Evolutionary conservation across 768 basidiomycete species (phyloP), one percentile per base, ranked within the genome.

Genomic region (Imleria badia): DNA sequence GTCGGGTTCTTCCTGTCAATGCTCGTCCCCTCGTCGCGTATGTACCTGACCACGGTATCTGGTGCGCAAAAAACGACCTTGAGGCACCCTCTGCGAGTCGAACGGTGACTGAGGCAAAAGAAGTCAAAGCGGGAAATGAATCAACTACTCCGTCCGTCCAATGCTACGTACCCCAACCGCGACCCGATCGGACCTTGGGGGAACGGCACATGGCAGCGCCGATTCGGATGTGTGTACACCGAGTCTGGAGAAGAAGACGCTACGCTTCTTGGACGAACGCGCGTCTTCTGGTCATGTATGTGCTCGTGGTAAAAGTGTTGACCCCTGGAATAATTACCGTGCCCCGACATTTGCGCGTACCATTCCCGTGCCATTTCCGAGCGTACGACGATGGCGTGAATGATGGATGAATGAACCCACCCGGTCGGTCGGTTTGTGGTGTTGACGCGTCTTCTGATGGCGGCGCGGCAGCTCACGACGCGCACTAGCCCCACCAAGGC

Each of bases 251-350:
- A n/a, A 44, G 19, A 45, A n/a, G n/a, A n/a, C n/a, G n/a, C n/a
- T n/a, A 36, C n/a, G 0, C 6, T 19, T 38, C 38, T 20, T n/a
- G 22, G 22, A 14, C 22, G 26, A 26, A 26, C 30, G 11, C 23
- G 15, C 38, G 29, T 49, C 26, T 6, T n/a, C 26, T 26, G 26
- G 26, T 26, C 26, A 26, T 4, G 26, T 26, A 26, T 26, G 26
- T 26, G 6, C 26, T 26, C 6, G 26, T 26, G 6, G 26, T 6
- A 26, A 26, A 26, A 26, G 26, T 29, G 30, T n/a, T 12, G 26
- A n/a, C n/a, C 14, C 26, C 29, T 33, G 22, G n/a, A 53, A 53
- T 53, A 59, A 58, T 58, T 36, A 45, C 56, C 56, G 48, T 31
- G 19, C 20, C 3, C 12, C 15, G 35, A 29, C 56, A 34, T 39